Evolutionary conservation across 352 stramenopile genomes (phyloP), one percentile per base, ranked within the genome.

Genomic region (Phytophthora chlamydospora): DNA sequence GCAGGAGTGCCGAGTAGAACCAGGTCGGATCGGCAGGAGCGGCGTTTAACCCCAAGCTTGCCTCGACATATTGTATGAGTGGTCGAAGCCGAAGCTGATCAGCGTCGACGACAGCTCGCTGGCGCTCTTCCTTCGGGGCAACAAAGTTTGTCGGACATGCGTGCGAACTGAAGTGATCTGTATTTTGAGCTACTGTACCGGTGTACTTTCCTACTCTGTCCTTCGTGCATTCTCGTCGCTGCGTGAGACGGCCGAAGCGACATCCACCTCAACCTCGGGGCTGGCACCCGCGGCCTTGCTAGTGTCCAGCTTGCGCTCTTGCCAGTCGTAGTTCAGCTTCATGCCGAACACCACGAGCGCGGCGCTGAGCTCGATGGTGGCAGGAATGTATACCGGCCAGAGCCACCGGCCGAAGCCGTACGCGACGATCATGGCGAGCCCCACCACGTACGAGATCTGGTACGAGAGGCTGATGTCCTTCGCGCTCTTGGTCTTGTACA

Each of bases 371-470:
- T 85, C 78, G 6, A 88, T 61, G 27, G 74, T 72, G 5, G 62
- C 68, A 3, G 74, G 73, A 34, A 88, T 84, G 73, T 81, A 86
- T 27, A 88, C 70, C 11, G 78, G 76, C 76, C 78, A 86, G 17
- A 85, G 66, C 36, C 43, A 58, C 21, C 77, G 59, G 12, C 78
- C 76, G 46, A 84, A 66, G 24, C 73, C 76, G 60, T 88, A 85
- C 39, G 62, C 61, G 13, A 79, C 48, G 32, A 82, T 71, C 45
- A 84, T 61, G 34, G 52, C 39, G 21, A 79, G 59, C 1, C 78
- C 78, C n/a, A 67, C 27, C 36, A 78, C 54, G 54, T 80, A 86
- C 54, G 76, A 49, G 40, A 68, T 49, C 43, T 80, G 66, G 61
- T 83, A 83, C 35, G 61, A 62, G 31, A 76, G 62, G 44, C 72